Evolutionary conservation across 202 grass and related monocot species (phyloP).

Genomic region (Schoenoplectus tabernaemontani): DNA sequence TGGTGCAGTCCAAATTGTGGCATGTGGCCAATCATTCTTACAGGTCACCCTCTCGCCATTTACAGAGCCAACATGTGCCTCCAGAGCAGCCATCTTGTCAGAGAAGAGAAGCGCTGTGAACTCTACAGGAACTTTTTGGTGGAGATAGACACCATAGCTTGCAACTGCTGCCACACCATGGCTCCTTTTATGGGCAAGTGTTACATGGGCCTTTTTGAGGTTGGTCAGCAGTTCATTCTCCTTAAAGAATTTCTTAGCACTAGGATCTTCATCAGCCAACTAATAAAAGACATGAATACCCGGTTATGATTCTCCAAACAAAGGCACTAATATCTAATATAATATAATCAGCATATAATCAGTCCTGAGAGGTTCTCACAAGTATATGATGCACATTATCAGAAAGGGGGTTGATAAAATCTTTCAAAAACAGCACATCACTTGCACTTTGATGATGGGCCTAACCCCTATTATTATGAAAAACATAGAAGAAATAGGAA

Average conservation of each 20-base stretch:
- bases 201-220: conserved; percentile 69
- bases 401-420: background rate
- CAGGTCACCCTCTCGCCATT: conserved; percentile 56
- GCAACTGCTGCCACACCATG: conserved; percentile 79
- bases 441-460: background rate
- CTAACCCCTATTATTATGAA: background rate
- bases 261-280: conserved; percentile 41
- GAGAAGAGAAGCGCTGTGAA: conserved; percentile 54
- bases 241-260: conserved; percentile 37
- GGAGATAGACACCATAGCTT: conserved; percentile 56
- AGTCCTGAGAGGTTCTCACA: background rate
- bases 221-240: conserved; percentile 41
- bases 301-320: background rate
- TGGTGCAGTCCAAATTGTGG: conserved; percentile 74
- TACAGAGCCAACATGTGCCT: conserved; percentile 48
- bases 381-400: background rate
- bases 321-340: background rate
- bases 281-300: conserved; percentile 36
- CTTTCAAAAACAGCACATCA: background rate
- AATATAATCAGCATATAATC: background rate
- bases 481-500: background rate
- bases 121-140: conserved; percentile 58
- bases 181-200: conserved; percentile 84
- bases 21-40: conserved; percentile 86
- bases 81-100: conserved; percentile 61